Conservation (phyloP, 2,329 filamentous ascomycete species). For the Colletotrichum nymphaeae region DNA sequence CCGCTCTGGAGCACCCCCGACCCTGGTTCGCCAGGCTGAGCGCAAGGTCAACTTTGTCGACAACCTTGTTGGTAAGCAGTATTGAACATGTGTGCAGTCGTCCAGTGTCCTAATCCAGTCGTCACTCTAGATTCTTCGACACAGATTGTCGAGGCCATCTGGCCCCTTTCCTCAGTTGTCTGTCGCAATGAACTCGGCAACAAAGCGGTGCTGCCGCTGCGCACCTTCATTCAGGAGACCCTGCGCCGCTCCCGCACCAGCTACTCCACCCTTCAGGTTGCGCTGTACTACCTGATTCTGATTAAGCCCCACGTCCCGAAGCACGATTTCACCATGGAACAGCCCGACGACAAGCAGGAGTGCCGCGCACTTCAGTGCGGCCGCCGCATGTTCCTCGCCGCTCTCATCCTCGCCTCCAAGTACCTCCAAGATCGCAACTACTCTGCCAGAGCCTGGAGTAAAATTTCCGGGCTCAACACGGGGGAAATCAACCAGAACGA, state of each 20-base stretch:
- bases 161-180: constrained; percentile 87
- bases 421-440: constrained; percentile 98
- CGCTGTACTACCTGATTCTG: constrained; percentile 93
- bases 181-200: constrained; percentile 78
- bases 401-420: constrained; percentile 95
- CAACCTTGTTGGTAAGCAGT: constrained; percentile 91
- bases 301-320: constrained; percentile 91
- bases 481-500: constrained; percentile 98
- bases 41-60: constrained; percentile 96
- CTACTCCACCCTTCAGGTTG: constrained; percentile 97
- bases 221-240: constrained; percentile 98
- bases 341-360: constrained; percentile 77
- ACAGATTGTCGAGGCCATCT: constrained; percentile 96
- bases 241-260: constrained; percentile 93
- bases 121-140: constrained; percentile 85
- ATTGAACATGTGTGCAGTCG: constrained; percentile 29
- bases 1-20: constrained; percentile 68
- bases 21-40: constrained; percentile 87
- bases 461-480: constrained; percentile 96
- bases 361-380: constrained; percentile 91
- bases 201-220: constrained; percentile 86
- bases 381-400: constrained; percentile 95
- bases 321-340: constrained; percentile 88
- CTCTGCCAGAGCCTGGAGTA: constrained; percentile 97
- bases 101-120: constrained; percentile 44